Evolutionary conservation across 2,329 filamentous ascomycete species (phyloP), one percentile per base, ranked within the genome.

Genomic region (Trichoderma hamatum): DNA sequence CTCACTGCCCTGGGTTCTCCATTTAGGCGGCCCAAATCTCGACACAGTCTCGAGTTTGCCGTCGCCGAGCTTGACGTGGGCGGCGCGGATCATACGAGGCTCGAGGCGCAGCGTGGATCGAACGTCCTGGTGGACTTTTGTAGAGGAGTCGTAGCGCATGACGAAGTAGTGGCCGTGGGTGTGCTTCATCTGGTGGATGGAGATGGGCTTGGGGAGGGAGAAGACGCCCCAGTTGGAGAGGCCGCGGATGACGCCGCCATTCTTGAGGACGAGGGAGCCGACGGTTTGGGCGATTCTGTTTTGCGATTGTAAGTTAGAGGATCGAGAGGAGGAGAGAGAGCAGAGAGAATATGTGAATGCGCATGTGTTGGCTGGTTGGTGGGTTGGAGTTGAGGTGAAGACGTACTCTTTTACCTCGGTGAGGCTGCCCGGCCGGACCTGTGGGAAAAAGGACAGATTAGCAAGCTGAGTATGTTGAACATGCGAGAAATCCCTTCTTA

Each of bases 151-250:
- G 85, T 97, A 99, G 75, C 96, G 92, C 92, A 99, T 92, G 77
- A 97, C 92, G 81, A 99, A 99, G 86, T 99, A 97, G 84, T 98
- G 94, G 67, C 96, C 96, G 74, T 89, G 87, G 72, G 88, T 88
- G 86, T 98, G 91, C 73, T 89, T 89, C 74, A 91, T 89, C 82
- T 97, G 94, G 81, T 96, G 90, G 78, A 91, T 90, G 71, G 89
- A 90, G 70, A 90, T 86, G 71, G 93, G 89, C 74, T 90, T 91
- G 59, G 96, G 95, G 21, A 99, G 90, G 59, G 90, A 86, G 83
- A 96, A 97, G 74, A 92, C 87, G 78, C 96, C 96, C 96, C 96
- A 99, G 86, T 99, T 99, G 74, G 90, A 90, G 78, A 97, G 86
- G 78, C 94, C 94, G 75, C 96, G 94, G 77, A 99, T 89, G 68